Base-by-base conservation (phyloP, 129 eudicot genomes). In the Lactuca sativa region DNA sequence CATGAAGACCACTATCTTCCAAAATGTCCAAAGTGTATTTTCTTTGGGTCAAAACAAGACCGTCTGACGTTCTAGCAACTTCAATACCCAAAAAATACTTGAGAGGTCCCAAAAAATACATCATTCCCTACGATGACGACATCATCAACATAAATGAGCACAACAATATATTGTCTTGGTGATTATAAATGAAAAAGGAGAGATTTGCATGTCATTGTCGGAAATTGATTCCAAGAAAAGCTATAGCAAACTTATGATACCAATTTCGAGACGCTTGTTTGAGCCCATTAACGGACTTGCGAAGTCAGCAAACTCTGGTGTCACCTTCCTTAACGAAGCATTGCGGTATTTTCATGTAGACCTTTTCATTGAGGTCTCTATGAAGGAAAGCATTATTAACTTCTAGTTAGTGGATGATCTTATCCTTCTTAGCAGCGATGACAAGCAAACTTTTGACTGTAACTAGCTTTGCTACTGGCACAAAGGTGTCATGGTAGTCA, bases 111-210 rank as follows among this genome's bases (percentile, higher is more conserved):
- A 21, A 21, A 21, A 21, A 21, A 21, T 21, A 3, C 5, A 12
- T 52, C 47, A 52, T 54, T 54, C 7, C 40, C 56, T 9, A 37
- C 54, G 3, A 73, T 4, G 3, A 73, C 5, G 3, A 73, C 64
- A 12, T 73, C 71, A 53, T 63, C 71, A 40, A 63, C 64, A 63
- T 73, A 71, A 4, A 71, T 44, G 14, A 59, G 32, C 2, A 33
- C 18, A 7, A 32, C 48, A 9, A 52, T 59, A 18, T 5, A 18
- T 3, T 34, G 1, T 9, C 12, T 11, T 31, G 12, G 0, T n/a
- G 33, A 3, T 6, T 5, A 4, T 38, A 18, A 2, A 64, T 49
- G 41, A 61, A 72, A 9, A 71, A 4, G 0, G 69, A 53, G 37
- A 61, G 65, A 36, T 72, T 37, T 4, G 9, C 59, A 4, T 55